These are phyloP conservation scores for Venturiaceae sp. DNA, from an alignment of 2,329 filamentous ascomycete species.

Conservation along the genomic window DNA sequence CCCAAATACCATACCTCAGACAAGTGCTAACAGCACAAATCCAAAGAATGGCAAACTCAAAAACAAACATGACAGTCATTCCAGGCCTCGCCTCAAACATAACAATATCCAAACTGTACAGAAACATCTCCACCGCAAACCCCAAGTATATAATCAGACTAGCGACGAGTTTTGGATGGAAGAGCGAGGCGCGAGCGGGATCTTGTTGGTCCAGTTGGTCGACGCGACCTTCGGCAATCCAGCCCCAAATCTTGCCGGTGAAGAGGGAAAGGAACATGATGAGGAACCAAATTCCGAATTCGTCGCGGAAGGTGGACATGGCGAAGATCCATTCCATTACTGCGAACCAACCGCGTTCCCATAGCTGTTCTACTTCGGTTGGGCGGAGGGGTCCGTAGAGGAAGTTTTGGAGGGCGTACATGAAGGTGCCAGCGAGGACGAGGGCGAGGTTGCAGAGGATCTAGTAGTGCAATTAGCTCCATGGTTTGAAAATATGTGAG, in stretches of 20 bases:
- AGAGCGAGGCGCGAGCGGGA: conserved; percentile 75
- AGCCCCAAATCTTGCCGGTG: conserved; percentile 94
- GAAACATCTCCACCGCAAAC: conserved; percentile 73
- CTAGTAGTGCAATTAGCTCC: conserved; percentile 34
- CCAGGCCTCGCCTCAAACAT: conserved; percentile 82
- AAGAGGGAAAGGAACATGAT: conserved; percentile 93
- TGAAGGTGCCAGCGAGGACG: conserved; percentile 66
- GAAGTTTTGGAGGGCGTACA: conserved; percentile 80
- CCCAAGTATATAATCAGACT: conserved; percentile 70
- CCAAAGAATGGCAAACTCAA: conserved; percentile 84
- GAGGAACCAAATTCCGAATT: conserved; percentile 88
- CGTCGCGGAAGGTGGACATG: conserved; percentile 96
- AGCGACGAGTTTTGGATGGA: conserved; percentile 71
- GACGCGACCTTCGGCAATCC: conserved; percentile 92
- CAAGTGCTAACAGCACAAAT: conserved; percentile 73
- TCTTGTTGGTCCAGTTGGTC: conserved; percentile 94
- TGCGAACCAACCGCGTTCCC: conserved; percentile 96
- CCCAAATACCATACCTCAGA: conserved; percentile 66
- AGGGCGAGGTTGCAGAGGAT: conserved; percentile 88
- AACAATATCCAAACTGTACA: conserved; percentile 73
- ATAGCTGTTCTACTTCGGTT: conserved; percentile 93
- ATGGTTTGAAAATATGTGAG: not conserved
- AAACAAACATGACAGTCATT: conserved; percentile 99
- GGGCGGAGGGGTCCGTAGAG: conserved; percentile 85
- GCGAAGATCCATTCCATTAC: conserved; percentile 93